phyloP scores from a whole-genome alignment of 192 early-diverging fungal species.

The Irineochytrium annulatum region DNA sequence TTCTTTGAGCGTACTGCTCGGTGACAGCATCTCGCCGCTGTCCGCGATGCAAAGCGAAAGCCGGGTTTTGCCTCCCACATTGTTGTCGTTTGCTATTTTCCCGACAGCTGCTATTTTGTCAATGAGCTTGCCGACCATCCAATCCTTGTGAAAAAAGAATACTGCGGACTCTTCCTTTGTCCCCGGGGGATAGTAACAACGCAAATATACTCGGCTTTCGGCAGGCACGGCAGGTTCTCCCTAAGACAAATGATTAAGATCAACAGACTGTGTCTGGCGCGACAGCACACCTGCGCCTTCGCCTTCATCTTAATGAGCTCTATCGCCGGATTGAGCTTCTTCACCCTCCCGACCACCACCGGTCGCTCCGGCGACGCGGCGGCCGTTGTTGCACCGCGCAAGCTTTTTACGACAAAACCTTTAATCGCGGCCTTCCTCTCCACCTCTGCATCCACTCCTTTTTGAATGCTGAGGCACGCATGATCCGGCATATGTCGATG shows the following conservation, averaged over 20 bases:
- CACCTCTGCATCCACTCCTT: neutral
- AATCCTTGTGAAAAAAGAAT: constrained; percentile 20
- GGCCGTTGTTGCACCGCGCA: no score
- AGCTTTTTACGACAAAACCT: no score
- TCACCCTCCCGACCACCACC: constrained; percentile 1
- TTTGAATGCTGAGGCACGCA: neutral
- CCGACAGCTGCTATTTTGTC: constrained; percentile 8
- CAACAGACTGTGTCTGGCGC: neutral
- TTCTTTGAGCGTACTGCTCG: no score
- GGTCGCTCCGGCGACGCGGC: no score
- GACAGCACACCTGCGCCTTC: constrained; percentile 17
- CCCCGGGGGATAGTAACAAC: constrained; percentile 12
- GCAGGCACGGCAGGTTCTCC: constrained; percentile 11
- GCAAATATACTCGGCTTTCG: constrained; percentile 9
- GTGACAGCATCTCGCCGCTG: no score
- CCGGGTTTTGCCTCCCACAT: constrained; percentile 4
- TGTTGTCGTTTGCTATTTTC: constrained; percentile 13
- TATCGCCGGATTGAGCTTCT: constrained; percentile 15
- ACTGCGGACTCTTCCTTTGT: neutral
- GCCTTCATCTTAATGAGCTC: constrained; percentile 23
- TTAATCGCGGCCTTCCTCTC: constrained; percentile 11
- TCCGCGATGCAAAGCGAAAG: no score
- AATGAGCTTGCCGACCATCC: constrained; percentile 13
- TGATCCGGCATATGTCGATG: constrained; percentile 15
- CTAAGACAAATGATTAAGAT: neutral